A percentile compares a stretch with the other conserved stretches of the same genome.
Evolutionary conservation across 2,329 filamentous ascomycete species (phyloP).

Genomic region (Cladosporium austrohemisphaericum): DNA sequence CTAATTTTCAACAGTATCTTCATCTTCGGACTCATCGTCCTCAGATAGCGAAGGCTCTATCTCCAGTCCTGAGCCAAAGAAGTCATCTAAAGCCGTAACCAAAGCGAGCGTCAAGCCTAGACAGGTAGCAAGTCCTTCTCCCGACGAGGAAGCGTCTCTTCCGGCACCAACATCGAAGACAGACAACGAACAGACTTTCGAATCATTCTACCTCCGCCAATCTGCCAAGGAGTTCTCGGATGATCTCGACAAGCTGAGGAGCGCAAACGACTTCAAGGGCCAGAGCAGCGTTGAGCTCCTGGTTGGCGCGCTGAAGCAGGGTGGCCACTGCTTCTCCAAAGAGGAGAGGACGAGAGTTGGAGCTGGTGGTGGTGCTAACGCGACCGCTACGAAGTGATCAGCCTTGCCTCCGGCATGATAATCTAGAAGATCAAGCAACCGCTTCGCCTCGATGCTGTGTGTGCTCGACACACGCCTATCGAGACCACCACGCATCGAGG

Average conservation of each 20-base stretch:
- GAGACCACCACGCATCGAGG: too few relatives aligned
- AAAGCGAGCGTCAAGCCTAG: background rate
- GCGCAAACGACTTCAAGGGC: slow-evolving; percentile 66
- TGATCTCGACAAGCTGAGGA: slow-evolving; percentile 67
- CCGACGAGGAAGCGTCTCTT: slow-evolving; percentile 7
- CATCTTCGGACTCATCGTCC: slow-evolving; percentile 5
- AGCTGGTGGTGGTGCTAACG: background rate
- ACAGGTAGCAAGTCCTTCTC: slow-evolving; percentile 2
- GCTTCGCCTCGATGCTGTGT: too few relatives aligned
- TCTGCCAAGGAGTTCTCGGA: slow-evolving; percentile 68
- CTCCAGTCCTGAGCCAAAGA: background rate
- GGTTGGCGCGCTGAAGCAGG: slow-evolving; percentile 65
- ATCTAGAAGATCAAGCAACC: too few relatives aligned
- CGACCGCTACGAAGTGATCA: background rate
- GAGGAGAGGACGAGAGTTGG: slow-evolving; percentile 48
- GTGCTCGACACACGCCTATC: too few relatives aligned
- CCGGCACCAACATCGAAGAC: slow-evolving; percentile 2
- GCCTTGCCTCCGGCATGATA: too few relatives aligned
- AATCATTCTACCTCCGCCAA: slow-evolving; percentile 65
- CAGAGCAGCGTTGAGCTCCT: slow-evolving; percentile 60
- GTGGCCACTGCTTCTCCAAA: slow-evolving; percentile 57
- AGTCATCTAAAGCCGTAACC: background rate
- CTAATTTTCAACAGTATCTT: slow-evolving; percentile 11
- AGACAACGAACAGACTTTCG: slow-evolving; percentile 45
- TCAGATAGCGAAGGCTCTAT: slow-evolving; percentile 11